Base-by-base conservation (phyloP, 2,329 filamentous ascomycete species). In the Ophiostoma triangulosporum region DNA sequence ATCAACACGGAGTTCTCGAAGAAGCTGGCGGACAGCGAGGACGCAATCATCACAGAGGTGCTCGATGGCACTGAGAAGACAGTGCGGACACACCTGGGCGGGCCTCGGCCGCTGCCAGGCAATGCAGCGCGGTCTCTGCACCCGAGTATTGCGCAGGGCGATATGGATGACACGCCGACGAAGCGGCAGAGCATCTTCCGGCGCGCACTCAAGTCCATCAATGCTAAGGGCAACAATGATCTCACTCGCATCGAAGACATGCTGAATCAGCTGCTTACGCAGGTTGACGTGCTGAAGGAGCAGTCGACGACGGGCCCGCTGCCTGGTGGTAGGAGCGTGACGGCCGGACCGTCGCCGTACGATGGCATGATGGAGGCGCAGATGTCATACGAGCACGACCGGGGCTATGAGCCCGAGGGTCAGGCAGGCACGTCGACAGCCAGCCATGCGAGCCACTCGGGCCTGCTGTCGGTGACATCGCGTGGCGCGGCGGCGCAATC, bases 111-210 rank as follows among this genome's bases (percentile, higher is more conserved):
- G 29, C 84, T 86, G 63, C 89, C 90, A 8, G 72, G 78, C 29
- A 78, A 79, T 49, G 56, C 49, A 11, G 71, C 83, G 24, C 78
- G 84, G 56, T 81, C 78, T 4, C 61, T 80, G 26, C 76, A 78
- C 56, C 77, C 71, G 50, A 66, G 65, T 48, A 68, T 69, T 20
- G 82, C 79, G 8, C 75, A 79, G 57, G 69, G 73, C 4, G 76
- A 76, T 48, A 76, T 71, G 22, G 79, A 83, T 36, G 78, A 82
- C 54, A 62, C 73, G 22, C 73, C 83, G 22, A 75, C 78, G 45
- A 96, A 96, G 77, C 89, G 88, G 64, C 86, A 88, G 68, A 95
- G 88, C 64, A 79, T 98, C n/a, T 93, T 97, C 71, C 86, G 85
- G 62, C 83, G 91, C 58, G 93, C 93, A n/a, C 74, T 98, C 50